phyloP scores from a whole-genome alignment of 225 moss, liverwort and hornwort species.

The Sphagnum contortum region DNA sequence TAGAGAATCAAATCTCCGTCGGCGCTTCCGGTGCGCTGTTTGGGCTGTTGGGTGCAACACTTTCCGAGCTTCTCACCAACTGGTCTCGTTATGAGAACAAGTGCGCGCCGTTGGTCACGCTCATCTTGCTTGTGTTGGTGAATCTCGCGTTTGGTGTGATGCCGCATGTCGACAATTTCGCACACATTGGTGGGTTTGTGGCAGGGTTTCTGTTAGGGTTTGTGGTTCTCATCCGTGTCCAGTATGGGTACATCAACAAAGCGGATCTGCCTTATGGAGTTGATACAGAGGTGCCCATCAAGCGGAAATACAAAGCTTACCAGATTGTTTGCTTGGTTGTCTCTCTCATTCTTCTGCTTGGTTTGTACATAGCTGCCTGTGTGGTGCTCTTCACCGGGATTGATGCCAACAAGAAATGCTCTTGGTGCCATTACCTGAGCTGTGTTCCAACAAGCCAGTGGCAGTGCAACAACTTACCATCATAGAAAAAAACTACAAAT shows the following conservation, averaged over 20 bases:
- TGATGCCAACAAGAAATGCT: conserved; percentile 44
- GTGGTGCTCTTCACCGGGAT: conserved; percentile 41
- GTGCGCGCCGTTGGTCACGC: conserved; percentile 29
- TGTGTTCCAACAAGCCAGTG: conserved; percentile 37
- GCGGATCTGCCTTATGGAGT: conserved; percentile 4
- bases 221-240: conserved; percentile 52
- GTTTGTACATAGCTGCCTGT: conserved; percentile 16
- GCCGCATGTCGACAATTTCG: conserved; percentile 90
- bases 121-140: conserved; percentile 36
- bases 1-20: conserved; percentile 50
- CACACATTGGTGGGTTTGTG: conserved; percentile 59
- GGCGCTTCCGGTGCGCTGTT: conserved; percentile 74
- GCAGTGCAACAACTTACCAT: too few relatives aligned
- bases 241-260: conserved; percentile 47
- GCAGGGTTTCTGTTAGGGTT: conserved; percentile 68
- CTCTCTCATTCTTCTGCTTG: conserved; percentile 25
- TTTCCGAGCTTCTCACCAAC: conserved; percentile 58
- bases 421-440: conserved; percentile 77
- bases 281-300: conserved; percentile 26
- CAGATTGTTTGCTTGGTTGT: conserved; percentile 41
- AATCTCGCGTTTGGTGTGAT: conserved; percentile 73
- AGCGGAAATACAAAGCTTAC: conserved; percentile 32
- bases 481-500: too few relatives aligned
- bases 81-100: conserved; percentile 36
- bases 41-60: conserved; percentile 52